Conservation (phyloP, 176 grass and related monocot species). For the Rhynchospora pubera region DNA sequence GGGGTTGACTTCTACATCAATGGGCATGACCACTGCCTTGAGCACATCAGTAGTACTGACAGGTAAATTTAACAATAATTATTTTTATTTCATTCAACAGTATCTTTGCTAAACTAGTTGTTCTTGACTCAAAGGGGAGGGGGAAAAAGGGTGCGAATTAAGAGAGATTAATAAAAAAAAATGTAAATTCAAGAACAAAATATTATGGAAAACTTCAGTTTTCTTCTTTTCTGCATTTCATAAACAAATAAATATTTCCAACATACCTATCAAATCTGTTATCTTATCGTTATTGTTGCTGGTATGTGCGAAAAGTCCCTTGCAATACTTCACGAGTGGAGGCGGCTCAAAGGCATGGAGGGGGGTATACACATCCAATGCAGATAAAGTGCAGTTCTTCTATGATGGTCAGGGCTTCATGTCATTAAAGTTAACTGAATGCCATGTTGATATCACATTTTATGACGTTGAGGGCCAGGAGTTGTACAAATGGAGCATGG, state of each 20-base stretch:
- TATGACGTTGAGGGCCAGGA: slow-evolving; percentile 47
- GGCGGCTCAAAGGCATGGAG: slow-evolving; percentile 85
- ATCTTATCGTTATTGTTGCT: neutral
- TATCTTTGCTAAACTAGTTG: too few species aligned
- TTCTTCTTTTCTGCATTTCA: neutral
- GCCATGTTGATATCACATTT: slow-evolving; percentile 33
- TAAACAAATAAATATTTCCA: neutral
- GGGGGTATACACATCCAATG: slow-evolving; percentile 36
- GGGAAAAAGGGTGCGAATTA: too few species aligned
- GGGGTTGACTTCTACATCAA: slow-evolving; percentile 59
- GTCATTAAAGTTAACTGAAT: slow-evolving; percentile 47
- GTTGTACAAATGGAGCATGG: slow-evolving; percentile 50
- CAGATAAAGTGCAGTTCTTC: slow-evolving; percentile 62
- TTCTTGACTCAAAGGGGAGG: too few species aligned
- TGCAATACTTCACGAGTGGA: slow-evolving; percentile 67
- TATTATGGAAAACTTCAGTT: neutral
- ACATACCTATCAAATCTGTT: neutral
- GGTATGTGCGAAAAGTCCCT: slow-evolving; percentile 22
- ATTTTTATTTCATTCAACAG: too few species aligned
- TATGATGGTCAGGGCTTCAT: slow-evolving; percentile 92
- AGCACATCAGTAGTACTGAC: slow-evolving; percentile 73
- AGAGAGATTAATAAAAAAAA: too few species aligned
- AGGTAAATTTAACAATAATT: slow-evolving; percentile 30
- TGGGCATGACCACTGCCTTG: slow-evolving; percentile 67
- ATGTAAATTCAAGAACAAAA: too few species aligned